Evolutionary conservation across 225 moss, liverwort and hornwort genomes (phyloP), one percentile per base, ranked within the genome.

Genomic region (Ulota crispa): DNA sequence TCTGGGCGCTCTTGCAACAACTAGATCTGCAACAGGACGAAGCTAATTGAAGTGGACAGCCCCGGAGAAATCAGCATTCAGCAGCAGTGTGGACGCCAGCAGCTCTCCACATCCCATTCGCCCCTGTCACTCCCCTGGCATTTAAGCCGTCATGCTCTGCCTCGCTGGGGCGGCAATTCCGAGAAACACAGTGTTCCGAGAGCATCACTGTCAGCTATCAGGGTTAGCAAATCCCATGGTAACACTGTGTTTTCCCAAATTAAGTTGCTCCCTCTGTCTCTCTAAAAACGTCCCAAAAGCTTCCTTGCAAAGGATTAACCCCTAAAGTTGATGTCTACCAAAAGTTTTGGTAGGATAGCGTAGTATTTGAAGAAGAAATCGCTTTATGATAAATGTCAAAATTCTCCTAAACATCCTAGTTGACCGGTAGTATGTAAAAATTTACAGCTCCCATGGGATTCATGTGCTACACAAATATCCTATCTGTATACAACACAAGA

Each of bases 91-190:
- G 82, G 47, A 50, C 42, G 69, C 69, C 62, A 65, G 56, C 73
- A 76, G 59, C 68, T 28, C 68, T 69, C 82, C 68, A 60, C 70
- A 69, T 82, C 82, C 36, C 70, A 31, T 81, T 30, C 39, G 39
- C 21, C 52, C 21, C 3, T 42, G 57, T 56, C 67, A 27, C 14
- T 41, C 41, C 39, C 39, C 34, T 39, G 39, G 69, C 70, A 82
- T 83, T 83, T 53, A 77, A 83, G 70, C 53, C 76, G 60, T 69
- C 76, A 45, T 27, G 26, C 26, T 82, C 82, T 15, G 60, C 76
- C 68, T 32, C 66, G 81, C 75, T 57, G 75, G 65, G 73, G 73
- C 65, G 24, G n/a, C 32, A 18, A 75, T 66, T 67, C 43, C 66
- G 5, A 81, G 70, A 70, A 70, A 19, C 9, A 9, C 45, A 50